A percentile compares a stretch with the other conserved stretches of the same genome.
Evolutionary conservation across 2,329 filamentous ascomycete genomes (phyloP).

Genomic region (Penicillium sp.): DNA sequence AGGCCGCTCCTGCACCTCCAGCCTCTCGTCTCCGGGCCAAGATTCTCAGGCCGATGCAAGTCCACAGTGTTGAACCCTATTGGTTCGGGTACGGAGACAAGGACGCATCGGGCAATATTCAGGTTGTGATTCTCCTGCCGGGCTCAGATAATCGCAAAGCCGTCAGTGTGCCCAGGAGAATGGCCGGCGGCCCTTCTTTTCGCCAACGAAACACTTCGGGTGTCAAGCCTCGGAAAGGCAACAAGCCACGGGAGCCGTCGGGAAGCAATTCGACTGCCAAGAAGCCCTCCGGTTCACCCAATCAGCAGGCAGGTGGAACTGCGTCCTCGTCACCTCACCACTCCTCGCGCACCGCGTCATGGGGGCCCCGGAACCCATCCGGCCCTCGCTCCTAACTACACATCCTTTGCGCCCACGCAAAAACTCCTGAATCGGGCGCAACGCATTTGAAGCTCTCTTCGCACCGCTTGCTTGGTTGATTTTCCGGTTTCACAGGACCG

Average conservation of each 20-base stretch:
- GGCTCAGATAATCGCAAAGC: conserved; percentile 41
- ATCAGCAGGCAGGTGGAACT: conserved; percentile 16
- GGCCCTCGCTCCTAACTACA: conserved; percentile 16
- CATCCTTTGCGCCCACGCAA: not conserved
- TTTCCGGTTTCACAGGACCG: no score
- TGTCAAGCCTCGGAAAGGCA: conserved; percentile 27
- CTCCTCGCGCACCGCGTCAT: conserved; percentile 24
- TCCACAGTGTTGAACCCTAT: conserved; percentile 44
- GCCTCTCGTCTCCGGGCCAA: conserved; percentile 35
- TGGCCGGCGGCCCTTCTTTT: conserved; percentile 13
- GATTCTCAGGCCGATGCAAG: conserved; percentile 51
- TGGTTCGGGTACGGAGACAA: conserved; percentile 36
- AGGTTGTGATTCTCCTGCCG: conserved; percentile 44
- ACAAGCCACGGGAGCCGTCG: conserved; percentile 28
- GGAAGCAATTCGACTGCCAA: conserved; percentile 19
- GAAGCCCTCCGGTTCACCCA: conserved; percentile 19
- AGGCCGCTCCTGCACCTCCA: conserved; percentile 44
- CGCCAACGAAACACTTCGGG: conserved; percentile 25
- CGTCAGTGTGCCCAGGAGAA: conserved; percentile 35
- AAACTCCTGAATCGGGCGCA: not conserved
- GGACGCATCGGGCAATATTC: conserved; percentile 32
- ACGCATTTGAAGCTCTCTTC: no score
- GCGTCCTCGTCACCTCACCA: conserved; percentile 20
- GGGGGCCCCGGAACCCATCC: conserved; percentile 23
- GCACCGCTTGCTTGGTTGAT: no score